Percentiles rank a stretch among this genome's conserved stretches.
These are phyloP conservation scores for Lodderomyces oxycetoniae DNA, from an alignment of 1,139 yeast species.

Conservation along the genomic window DNA sequence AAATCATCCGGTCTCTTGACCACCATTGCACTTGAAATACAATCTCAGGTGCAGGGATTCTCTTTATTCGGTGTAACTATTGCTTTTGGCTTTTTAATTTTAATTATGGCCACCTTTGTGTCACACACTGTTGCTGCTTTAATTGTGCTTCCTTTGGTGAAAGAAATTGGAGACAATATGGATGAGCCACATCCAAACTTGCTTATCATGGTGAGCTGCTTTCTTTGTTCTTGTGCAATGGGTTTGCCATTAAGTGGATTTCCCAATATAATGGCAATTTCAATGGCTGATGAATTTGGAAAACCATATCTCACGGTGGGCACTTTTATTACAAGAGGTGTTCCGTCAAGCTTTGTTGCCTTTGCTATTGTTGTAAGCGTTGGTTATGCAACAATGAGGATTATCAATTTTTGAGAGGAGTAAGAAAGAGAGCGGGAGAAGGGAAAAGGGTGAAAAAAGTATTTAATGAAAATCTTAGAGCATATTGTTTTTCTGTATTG, in stretches of 20 bases:
- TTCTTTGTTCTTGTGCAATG: conserved; percentile 72
- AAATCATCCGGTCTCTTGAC: conserved; percentile 64
- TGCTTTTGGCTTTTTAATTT: conserved; percentile 61
- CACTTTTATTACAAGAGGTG: conserved; percentile 67
- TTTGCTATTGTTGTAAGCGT: conserved; percentile 54
- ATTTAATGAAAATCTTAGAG: too few species aligned
- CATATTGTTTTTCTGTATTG: too few species aligned
- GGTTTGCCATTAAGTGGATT: conserved; percentile 74
- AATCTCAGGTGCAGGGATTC: conserved; percentile 50
- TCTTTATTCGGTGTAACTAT: conserved; percentile 57
- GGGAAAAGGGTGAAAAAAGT: too few species aligned
- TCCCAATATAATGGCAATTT: conserved; percentile 76
- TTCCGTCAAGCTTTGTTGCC: conserved; percentile 58
- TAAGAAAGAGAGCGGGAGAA: background rate
- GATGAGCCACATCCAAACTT: conserved; percentile 54
- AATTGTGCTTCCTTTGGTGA: conserved; percentile 63
- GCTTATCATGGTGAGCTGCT: conserved; percentile 62
- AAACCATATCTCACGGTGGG: conserved; percentile 60
- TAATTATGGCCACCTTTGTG: conserved; percentile 69
- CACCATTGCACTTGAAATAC: conserved; percentile 57
- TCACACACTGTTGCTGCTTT: conserved; percentile 77
- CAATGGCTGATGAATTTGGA: conserved; percentile 70
- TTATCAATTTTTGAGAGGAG: conserved; percentile 37
- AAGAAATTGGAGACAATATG: conserved; percentile 60
- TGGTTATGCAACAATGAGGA: conserved; percentile 63